Evolutionary conservation across 306 rosid genomes (phyloP).

Genomic region (Cyclanthera cordifolia): DNA sequence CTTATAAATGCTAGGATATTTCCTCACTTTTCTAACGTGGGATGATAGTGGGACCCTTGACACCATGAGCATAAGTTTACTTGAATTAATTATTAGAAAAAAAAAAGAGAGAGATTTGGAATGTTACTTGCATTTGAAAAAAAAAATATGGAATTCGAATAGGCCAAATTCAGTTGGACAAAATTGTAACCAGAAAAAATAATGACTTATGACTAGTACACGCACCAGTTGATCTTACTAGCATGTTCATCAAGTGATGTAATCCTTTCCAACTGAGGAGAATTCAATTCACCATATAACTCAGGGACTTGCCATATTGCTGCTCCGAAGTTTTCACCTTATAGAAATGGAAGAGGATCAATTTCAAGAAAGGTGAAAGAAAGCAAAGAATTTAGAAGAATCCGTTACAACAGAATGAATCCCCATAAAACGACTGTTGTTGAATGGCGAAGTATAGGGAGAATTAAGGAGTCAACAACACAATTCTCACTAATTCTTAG

Average conservation of each 20-base stretch:
- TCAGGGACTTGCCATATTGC: conserved; percentile 99
- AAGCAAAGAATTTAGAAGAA: not conserved
- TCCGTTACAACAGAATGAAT: not conserved
- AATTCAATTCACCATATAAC: conserved; percentile 82
- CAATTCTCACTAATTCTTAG: not conserved
- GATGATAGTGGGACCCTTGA: no score
- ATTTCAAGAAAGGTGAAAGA: not conserved
- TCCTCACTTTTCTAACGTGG: no score
- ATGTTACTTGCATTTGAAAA: not conserved
- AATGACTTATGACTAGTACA: conserved; percentile 9
- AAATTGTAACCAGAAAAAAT: not conserved
- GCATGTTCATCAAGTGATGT: conserved; percentile 57
- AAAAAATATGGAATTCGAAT: not conserved
- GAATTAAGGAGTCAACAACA: not conserved
- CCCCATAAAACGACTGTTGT: not conserved
- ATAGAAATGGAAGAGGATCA: conserved; percentile 22
- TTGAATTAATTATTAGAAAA: not conserved
- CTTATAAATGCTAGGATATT: no score
- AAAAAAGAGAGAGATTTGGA: not conserved
- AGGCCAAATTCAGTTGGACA: not conserved
- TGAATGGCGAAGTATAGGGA: not conserved
- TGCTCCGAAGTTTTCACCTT: conserved; percentile 83
- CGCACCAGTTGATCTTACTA: conserved; percentile 82
- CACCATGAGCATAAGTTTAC: not conserved
- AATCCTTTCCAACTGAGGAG: conserved; percentile 76